A percentile compares a stretch with the other conserved stretches of the same genome.
These are phyloP conservation scores for Gnetum montanum DNA, from an alignment of 75 land plant species.

Conservation along the genomic window DNA sequence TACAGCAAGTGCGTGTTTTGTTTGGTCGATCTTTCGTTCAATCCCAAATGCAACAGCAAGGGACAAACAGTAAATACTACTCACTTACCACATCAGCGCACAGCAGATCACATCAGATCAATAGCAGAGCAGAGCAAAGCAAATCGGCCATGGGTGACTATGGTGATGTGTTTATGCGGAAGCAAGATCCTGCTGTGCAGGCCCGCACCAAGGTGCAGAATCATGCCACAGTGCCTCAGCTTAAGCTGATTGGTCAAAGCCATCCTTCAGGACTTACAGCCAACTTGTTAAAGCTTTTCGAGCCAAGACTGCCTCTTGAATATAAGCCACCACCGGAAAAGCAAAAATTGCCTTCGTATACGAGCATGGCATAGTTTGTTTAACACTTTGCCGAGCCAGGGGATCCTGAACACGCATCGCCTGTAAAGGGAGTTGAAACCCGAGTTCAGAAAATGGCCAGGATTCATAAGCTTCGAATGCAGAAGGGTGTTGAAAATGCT, in stretches of 20 bases:
- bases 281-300: constrained; percentile 91
- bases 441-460: constrained; percentile 77
- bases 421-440: too few relatives aligned
- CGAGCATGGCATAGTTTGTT: constrained; percentile 56
- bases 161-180: constrained; percentile 70
- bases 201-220: constrained; percentile 90
- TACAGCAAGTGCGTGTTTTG: too few relatives aligned
- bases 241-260: constrained; percentile 80
- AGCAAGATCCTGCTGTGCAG: constrained; percentile 55
- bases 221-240: constrained; percentile 81
- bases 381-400: too few relatives aligned
- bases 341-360: constrained; percentile 68
- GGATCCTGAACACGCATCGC: too few relatives aligned
- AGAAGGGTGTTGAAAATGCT: constrained; percentile 84
- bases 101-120: too few relatives aligned
- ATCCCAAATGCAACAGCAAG: too few relatives aligned
- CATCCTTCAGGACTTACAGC: constrained; percentile 93
- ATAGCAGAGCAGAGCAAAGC: too few relatives aligned
- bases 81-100: too few relatives aligned
- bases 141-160: constrained; percentile 70
- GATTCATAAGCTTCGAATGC: constrained; percentile 68
- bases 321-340: constrained; percentile 90
- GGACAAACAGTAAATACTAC: too few relatives aligned
- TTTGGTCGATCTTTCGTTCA: too few relatives aligned
- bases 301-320: constrained; percentile 89